phyloP scores from a whole-genome alignment of 345 rosid genomes.

The Arabis hirsuta region DNA sequence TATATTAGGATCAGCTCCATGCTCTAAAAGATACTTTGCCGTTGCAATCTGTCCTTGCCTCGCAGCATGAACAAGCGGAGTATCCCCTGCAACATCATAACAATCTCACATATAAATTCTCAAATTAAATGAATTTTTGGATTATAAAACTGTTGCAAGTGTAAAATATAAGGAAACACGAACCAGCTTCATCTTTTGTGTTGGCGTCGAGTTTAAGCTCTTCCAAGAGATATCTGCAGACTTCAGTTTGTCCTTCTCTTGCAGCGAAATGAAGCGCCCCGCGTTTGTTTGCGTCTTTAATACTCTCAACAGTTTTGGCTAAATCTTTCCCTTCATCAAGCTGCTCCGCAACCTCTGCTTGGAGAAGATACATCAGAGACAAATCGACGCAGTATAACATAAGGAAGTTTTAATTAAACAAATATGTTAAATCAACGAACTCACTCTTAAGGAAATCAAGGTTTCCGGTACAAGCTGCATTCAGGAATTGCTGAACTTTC shows the following conservation, averaged over 20 bases:
- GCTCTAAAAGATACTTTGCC: conserved; percentile 76
- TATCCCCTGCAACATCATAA: conserved; percentile 65
- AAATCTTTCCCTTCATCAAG: conserved; percentile 84
- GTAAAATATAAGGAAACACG: background rate
- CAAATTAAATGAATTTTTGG: background rate
- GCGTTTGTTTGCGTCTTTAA: conserved; percentile 89
- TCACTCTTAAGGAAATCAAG: conserved; percentile 88
- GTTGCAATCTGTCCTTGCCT: conserved; percentile 83
- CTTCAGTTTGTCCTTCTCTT: conserved; percentile 81
- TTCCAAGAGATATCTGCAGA: conserved; percentile 82
- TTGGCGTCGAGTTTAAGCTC: conserved; percentile 72
- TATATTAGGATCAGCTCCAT: conserved; percentile 71
- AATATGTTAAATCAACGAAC: conserved; percentile 27
- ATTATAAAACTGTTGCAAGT: background rate
- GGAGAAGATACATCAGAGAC: conserved; percentile 20
- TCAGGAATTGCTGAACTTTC: conserved; percentile 69
- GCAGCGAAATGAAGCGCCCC: conserved; percentile 97
- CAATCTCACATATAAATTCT: conserved; percentile 25
- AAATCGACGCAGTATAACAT: background rate
- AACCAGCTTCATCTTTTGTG: conserved; percentile 87
- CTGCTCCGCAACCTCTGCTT: conserved; percentile 65
- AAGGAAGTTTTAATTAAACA: too few species aligned
- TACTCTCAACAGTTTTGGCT: conserved; percentile 64
- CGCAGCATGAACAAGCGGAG: conserved; percentile 93
- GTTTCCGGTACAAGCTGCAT: conserved; percentile 74